phyloP scores from a whole-genome alignment of 1,139 yeast genomes.

The Sugiyamaella neomexicana region DNA sequence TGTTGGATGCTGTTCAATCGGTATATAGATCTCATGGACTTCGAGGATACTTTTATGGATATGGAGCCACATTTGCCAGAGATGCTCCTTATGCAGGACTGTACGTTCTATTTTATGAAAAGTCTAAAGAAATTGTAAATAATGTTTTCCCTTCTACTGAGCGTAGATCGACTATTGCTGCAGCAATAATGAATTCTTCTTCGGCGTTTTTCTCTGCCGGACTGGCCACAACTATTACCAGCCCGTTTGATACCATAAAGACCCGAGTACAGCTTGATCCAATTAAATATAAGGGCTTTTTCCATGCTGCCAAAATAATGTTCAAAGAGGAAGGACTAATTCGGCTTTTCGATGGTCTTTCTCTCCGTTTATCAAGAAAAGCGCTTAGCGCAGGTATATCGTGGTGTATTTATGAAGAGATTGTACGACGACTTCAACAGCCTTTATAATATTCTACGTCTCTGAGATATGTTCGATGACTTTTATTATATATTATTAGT shows the following conservation, averaged over 20 bases:
- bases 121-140: constrained; percentile 53
- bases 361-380: constrained; percentile 77
- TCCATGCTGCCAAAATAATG: constrained; percentile 44
- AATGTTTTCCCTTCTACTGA: constrained; percentile 23
- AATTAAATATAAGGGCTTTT: constrained; percentile 44
- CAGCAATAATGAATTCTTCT: constrained; percentile 29
- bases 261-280: constrained; percentile 83
- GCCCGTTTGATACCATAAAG: constrained; percentile 93
- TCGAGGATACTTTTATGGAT: constrained; percentile 79
- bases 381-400: constrained; percentile 93
- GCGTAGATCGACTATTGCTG: constrained; percentile 19
- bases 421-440: constrained; percentile 43
- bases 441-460: constrained; percentile 5
- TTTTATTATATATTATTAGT: neutral
- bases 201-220: constrained; percentile 45
- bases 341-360: constrained; percentile 78
- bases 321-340: constrained; percentile 58
- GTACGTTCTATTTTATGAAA: constrained; percentile 81
- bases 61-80: constrained; percentile 80
- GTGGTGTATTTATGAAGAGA: constrained; percentile 94
- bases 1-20: constrained; percentile 60
- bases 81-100: constrained; percentile 98
- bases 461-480: too few relatives aligned
- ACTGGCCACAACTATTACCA: constrained; percentile 81
- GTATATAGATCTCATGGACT: constrained; percentile 56